Percentiles rank a stretch among this genome's conserved stretches.
These are phyloP conservation scores for Oropetium thomaeum DNA, from an alignment of 176 grass and related monocot genomes.

Conservation along the genomic window DNA sequence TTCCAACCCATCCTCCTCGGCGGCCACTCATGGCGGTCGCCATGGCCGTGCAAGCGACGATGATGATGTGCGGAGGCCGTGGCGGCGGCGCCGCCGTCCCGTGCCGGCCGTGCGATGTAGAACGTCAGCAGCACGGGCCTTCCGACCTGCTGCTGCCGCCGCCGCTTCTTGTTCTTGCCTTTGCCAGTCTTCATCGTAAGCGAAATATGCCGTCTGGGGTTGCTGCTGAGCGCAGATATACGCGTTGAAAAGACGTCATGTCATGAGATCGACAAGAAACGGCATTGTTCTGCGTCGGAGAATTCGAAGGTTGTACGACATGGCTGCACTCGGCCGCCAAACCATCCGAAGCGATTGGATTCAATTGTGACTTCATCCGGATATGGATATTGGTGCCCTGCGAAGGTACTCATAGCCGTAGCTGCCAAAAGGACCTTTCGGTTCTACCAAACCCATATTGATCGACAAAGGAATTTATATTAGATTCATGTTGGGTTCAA, in stretches of 20 bases:
- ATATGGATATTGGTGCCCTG: constrained; percentile 16
- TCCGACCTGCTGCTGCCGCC: background rate
- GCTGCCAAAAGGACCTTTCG: constrained; percentile 29
- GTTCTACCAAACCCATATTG: constrained; percentile 16
- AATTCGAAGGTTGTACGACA: constrained; percentile 19
- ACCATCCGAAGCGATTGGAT: too few relatives aligned
- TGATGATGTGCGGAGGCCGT: background rate
- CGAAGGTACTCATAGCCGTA: constrained; percentile 3
- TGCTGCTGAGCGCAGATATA: background rate
- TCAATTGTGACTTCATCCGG: background rate
- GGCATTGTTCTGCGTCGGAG: constrained; percentile 14
- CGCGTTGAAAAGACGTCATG: background rate
- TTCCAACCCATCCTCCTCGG: background rate
- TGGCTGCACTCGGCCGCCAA: constrained; percentile 2
- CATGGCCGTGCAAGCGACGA: background rate
- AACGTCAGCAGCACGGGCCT: constrained; percentile 31
- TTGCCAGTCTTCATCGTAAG: constrained; percentile 14
- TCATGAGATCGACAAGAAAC: background rate
- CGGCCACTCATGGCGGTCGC: background rate
- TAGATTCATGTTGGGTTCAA: background rate
- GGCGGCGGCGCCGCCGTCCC: background rate
- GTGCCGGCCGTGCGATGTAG: background rate
- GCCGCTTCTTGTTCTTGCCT: constrained; percentile 2
- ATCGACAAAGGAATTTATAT: background rate
- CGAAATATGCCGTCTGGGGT: background rate